Base-by-base conservation (phyloP, 441 rosid species). In the Adansonia gregorii region DNA sequence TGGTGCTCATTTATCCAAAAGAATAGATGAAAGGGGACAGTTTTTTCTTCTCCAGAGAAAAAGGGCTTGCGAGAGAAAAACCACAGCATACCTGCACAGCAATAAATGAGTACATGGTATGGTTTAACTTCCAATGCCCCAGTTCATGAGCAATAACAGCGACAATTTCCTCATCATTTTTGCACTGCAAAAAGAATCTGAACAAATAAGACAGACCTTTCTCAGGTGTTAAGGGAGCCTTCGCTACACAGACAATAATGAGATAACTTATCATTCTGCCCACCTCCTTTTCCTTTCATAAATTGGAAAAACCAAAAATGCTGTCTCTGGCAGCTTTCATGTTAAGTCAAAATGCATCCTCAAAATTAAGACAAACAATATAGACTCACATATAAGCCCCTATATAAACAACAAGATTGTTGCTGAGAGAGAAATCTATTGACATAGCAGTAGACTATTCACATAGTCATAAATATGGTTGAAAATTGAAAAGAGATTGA, bases 71-170 rank as follows among this genome's bases (percentile, higher is more conserved):
- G 24, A 59, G 11, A 55, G 80, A 72, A 65, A 59, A 75, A 52
- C 63, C 31, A 56, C 46, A 58, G 22, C 88, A 77, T 78, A 93
- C 99, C 93, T 96, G 98, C 74, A 94, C 92, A 24, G 94, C 94
- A 80, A 96, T 82, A 82, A 96, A 96, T 14, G 97, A 88, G 88
- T 90, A 91, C 82, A 93, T 87, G 8, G 99, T 96, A 84, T 96
- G 99, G 79, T 89, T 96, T 74, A 96, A 94, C 84, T 96, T 96
- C 99, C 99, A 94, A 75, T 96, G 99, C 68, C 99, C 99, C 78
- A 96, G 87, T 87, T 96, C 99, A 84, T 96, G 99, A 71, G 93
- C 97, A 85, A 94, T 88, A 81, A 96, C 97, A 76, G 98, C 99
- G 43, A 96, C 97, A 85, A 96, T 91, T 83, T 94, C 97, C 79